These are phyloP conservation scores for Jaapia argillacea DNA, from an alignment of 768 basidiomycete species.

Conservation along the genomic window DNA sequence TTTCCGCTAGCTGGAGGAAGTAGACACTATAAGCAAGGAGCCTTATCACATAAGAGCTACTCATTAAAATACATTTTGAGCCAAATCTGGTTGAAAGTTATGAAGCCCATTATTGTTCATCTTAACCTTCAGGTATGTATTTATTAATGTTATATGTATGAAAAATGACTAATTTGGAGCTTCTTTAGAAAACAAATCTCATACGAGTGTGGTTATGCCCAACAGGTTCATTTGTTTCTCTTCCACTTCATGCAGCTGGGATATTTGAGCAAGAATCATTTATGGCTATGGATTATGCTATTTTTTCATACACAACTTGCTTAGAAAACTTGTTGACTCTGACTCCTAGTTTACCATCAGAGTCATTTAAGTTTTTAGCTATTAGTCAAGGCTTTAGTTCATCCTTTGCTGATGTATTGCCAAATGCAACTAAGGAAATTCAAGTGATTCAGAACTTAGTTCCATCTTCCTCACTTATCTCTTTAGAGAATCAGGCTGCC, in stretches of 20 bases:
- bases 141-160: not conserved
- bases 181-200: not conserved
- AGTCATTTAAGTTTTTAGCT: not conserved
- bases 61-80: too few relatives aligned
- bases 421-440: not conserved
- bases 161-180: not conserved
- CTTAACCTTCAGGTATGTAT: not conserved
- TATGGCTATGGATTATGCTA: not conserved
- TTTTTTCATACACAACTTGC: not conserved
- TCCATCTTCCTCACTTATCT: not conserved
- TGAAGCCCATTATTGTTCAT: not conserved
- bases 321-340: not conserved
- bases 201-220: not conserved
- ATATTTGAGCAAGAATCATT: not conserved
- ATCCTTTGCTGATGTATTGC: not conserved
- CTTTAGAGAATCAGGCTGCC: not conserved
- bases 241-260: not conserved
- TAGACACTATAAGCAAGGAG: too few relatives aligned
- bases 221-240: not conserved
- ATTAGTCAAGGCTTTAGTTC: not conserved
- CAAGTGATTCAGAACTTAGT: not conserved
- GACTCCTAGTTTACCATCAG: not conserved
- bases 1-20: too few relatives aligned
- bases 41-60: too few relatives aligned
- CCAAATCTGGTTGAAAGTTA: slow-evolving; percentile 1